Percentiles rank a stretch among this genome's conserved stretches.
phyloP scores from a whole-genome alignment of 768 basidiomycete genomes.

The Tulasnella sp. region DNA sequence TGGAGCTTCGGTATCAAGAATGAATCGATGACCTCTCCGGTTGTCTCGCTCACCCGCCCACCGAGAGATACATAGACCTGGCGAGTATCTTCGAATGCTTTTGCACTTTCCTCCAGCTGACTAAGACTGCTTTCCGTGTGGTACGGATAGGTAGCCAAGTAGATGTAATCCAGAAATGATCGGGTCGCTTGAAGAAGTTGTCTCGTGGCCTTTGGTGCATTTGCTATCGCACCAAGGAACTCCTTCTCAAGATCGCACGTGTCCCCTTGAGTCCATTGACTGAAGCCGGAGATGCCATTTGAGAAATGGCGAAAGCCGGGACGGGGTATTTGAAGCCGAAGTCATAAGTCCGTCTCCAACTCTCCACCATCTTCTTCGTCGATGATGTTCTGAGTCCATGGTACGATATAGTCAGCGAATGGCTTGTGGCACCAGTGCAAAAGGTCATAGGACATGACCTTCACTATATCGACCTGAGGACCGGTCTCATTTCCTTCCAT shows the following conservation, averaged over 20 bases:
- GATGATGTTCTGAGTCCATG: not conserved
- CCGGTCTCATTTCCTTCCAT: not conserved
- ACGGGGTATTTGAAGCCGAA: not conserved
- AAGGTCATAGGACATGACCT: not conserved
- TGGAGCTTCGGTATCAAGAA: not conserved
- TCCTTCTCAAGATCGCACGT: not conserved
- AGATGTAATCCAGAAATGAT: constrained; percentile 9
- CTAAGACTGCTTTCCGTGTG: not conserved
- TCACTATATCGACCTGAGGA: not conserved
- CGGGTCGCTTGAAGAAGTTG: not conserved
- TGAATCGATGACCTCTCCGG: not conserved
- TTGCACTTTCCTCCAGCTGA: not conserved
- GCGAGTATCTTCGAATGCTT: not conserved
- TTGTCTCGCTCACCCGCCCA: not conserved
- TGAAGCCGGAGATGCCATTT: not conserved
- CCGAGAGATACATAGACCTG: not conserved
- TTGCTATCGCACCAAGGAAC: not conserved
- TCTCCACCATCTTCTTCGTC: not conserved
- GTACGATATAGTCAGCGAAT: not conserved
- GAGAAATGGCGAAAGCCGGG: not conserved
- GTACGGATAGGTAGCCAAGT: not conserved
- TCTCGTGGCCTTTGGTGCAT: not conserved
- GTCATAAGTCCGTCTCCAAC: not conserved
- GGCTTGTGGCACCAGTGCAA: not conserved
- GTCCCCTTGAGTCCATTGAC: not conserved